phyloP scores from a whole-genome alignment of 352 stramenopile species.

The Elongisporangium prolatum region DNA sequence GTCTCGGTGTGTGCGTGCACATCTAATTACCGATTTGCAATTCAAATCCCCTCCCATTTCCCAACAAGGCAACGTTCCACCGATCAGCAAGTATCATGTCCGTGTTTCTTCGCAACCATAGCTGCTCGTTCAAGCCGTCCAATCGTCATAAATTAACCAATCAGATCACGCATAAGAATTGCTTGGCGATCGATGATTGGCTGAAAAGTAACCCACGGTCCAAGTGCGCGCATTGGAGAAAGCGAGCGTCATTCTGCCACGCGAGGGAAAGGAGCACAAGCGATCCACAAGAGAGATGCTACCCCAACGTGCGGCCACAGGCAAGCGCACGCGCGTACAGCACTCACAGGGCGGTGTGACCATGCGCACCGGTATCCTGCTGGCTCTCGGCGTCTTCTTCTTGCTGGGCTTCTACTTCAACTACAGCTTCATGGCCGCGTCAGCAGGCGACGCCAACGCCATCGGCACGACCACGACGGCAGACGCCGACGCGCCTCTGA shows the following conservation, averaged over 20 bases:
- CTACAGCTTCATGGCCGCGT: constrained; percentile 51
- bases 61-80: no score
- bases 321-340: constrained; percentile 22
- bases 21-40: no score
- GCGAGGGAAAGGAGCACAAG: not conserved
- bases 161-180: no score
- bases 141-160: no score
- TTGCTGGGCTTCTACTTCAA: constrained; percentile 61
- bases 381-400: constrained; percentile 36
- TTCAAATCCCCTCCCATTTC: no score
- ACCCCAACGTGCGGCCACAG: constrained; percentile 40
- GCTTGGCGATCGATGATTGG: no score
- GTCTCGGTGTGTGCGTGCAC: not conserved
- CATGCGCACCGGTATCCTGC: constrained; percentile 20
- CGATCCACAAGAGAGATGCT: constrained; percentile 25
- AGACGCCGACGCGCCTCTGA: not conserved
- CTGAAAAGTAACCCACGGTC: no score
- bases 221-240: not conserved
- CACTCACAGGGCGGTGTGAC: constrained; percentile 19
- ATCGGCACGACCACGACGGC: constrained; percentile 13
- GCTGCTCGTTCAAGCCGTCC: no score
- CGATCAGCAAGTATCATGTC: no score
- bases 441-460: constrained; percentile 20
- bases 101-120: no score
- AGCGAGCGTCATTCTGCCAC: not conserved